Evolutionary conservation across 1,139 yeast genomes (phyloP), one percentile per base, ranked within the genome.

Genomic region (Hansenula anomala): DNA sequence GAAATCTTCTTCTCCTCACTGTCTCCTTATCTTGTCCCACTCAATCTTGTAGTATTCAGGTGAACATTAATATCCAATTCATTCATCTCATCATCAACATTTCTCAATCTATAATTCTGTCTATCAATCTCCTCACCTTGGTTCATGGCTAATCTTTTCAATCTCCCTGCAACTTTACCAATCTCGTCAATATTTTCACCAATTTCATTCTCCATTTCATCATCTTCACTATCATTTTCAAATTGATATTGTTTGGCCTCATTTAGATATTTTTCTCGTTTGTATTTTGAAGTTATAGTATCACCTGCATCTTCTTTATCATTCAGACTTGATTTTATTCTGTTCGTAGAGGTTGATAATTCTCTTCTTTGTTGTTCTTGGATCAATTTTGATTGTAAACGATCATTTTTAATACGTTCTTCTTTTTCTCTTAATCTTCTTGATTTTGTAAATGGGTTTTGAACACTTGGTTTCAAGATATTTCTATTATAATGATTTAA

Each of bases 391-490:
- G 82, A 90, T 52, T 74, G 76, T 26, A 76, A 70, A 51, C 85
- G 76, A 36, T 82, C 78, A n/a, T 71, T 64, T 52, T 83, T 78
- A 47, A 89, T 71, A 42, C 70, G 71, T 41, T 77, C 85, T 60
- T 90, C 97, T 51, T 79, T 80, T 49, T 82, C 87, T 49, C 82
- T 79, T 48, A 80, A 69, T 49, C 94, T 71, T 29, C 88, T 73
- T 53, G 86, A 86, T 36, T 85, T 81, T 52, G 88, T 89, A 67
- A 92, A 90, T 26, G 97, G 97, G 57, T 90, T 90, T 20, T 73
- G 61, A 24, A 84, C 77, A 43, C 88, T 89, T 12, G 95, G 90
- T 18, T 89, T 80, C 59, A 90, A 80, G 47, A 92, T 77, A 39
- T 89, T 79, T 43, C 97, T 71, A 62, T 88, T 89, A 51, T 87